These are phyloP conservation scores for Citeromyces matritensis DNA, from an alignment of 805 yeast species.

Conservation along the genomic window DNA sequence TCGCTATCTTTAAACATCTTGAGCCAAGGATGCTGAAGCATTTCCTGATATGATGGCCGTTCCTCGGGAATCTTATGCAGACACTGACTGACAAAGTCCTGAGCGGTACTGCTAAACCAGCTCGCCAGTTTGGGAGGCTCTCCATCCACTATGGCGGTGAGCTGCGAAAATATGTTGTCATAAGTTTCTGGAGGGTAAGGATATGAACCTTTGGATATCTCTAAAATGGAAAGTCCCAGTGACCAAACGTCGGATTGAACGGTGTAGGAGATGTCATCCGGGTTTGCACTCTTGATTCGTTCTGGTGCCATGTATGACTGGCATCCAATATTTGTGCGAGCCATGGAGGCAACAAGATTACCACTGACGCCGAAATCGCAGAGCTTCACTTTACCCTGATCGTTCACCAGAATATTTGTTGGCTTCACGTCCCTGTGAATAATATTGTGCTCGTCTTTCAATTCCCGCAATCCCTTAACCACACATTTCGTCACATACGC, in stretches of 20 bases:
- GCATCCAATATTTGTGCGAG: slow-evolving; percentile 93
- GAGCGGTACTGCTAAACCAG: slow-evolving; percentile 60
- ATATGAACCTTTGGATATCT: slow-evolving; percentile 79
- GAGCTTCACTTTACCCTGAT: slow-evolving; percentile 70
- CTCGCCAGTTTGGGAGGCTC: slow-evolving; percentile 64
- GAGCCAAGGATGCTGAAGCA: slow-evolving; percentile 80
- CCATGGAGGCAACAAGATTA: slow-evolving; percentile 85
- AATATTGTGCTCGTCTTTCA: slow-evolving; percentile 83
- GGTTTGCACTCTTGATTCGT: slow-evolving; percentile 62
- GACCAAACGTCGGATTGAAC: slow-evolving; percentile 97
- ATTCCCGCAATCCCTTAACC: slow-evolving; percentile 63
- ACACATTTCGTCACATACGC: slow-evolving; percentile 73
- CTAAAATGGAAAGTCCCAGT: slow-evolving; percentile 72
- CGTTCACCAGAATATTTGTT: slow-evolving; percentile 74
- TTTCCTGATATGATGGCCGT: slow-evolving; percentile 68
- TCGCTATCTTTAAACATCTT: slow-evolving; percentile 24
- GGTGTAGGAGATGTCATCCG: slow-evolving; percentile 70
- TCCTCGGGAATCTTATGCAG: slow-evolving; percentile 66
- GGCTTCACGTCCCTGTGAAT: slow-evolving; percentile 97
- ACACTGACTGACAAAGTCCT: slow-evolving; percentile 64
- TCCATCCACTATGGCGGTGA: slow-evolving; percentile 94
- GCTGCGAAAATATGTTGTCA: slow-evolving; percentile 79
- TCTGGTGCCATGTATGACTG: slow-evolving; percentile 99
- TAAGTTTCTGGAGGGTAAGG: slow-evolving; percentile 96
- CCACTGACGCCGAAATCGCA: slow-evolving; percentile 97